Conservation (phyloP, 2,329 filamentous ascomycete species). For the Ophiostoma angusticollis region DNA sequence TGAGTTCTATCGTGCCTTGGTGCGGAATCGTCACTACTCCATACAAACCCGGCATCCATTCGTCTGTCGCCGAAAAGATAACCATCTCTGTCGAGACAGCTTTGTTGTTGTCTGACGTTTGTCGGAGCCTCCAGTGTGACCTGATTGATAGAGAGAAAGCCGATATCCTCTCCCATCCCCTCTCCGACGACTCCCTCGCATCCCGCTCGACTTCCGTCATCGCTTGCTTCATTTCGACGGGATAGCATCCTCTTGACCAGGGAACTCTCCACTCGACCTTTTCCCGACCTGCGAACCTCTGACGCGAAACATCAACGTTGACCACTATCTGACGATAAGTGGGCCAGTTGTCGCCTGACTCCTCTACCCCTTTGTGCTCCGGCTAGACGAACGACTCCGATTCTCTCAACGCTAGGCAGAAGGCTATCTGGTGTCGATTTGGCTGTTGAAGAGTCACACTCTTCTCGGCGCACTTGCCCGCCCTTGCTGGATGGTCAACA, state of each 20-base stretch:
- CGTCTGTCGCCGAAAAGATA: too few species aligned
- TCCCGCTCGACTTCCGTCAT: too few species aligned
- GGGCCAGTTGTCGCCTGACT: slow-evolving; percentile 2
- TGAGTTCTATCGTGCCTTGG: too few species aligned
- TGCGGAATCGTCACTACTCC: too few species aligned
- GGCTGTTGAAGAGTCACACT: slow-evolving; percentile 33
- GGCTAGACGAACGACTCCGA: slow-evolving; percentile 4
- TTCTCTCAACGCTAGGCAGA: slow-evolving; percentile 5
- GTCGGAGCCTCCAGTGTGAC: slow-evolving; percentile 10
- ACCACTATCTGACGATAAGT: slow-evolving; percentile 6
- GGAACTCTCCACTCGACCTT: not conserved
- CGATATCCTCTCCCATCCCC: not conserved
- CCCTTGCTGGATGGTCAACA: slow-evolving; percentile 28
- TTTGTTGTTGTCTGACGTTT: slow-evolving; percentile 4
- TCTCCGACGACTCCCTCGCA: not conserved
- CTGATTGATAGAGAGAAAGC: slow-evolving; percentile 8
- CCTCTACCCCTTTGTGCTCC: slow-evolving; percentile 4
- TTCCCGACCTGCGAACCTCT: not conserved
- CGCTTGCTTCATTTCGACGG: not conserved
- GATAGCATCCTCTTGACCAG: not conserved
- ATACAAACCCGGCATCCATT: too few species aligned
- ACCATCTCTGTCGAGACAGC: too few species aligned
- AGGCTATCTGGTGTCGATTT: slow-evolving; percentile 16
- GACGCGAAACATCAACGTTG: not conserved
- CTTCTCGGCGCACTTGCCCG: slow-evolving; percentile 26